These are phyloP conservation scores for Trametes hirsuta DNA, from an alignment of 1,284 basidiomycete species.

Conservation along the genomic window DNA sequence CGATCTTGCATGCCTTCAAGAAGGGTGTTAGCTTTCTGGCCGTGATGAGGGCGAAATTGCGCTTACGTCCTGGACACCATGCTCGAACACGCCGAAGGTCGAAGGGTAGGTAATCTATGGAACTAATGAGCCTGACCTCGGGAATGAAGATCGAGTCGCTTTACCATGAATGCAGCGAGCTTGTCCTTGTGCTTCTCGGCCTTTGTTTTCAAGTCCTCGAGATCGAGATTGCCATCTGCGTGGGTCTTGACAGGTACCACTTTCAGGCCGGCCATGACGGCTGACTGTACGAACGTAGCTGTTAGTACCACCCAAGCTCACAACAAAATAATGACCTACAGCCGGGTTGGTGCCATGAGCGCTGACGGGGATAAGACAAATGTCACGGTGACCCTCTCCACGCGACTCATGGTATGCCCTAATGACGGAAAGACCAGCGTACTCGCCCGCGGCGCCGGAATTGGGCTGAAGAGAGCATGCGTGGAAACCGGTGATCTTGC, in stretches of 20 bases:
- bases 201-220: slow-evolving; percentile 85
- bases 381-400: slow-evolving; percentile 84
- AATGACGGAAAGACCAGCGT: slow-evolving; percentile 92
- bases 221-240: slow-evolving; percentile 86
- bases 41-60: background rate
- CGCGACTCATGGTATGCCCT: slow-evolving; percentile 92
- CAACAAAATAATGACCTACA: slow-evolving; percentile 39
- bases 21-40: background rate
- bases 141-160: slow-evolving; percentile 17
- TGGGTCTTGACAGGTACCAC: slow-evolving; percentile 94
- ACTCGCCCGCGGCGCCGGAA: slow-evolving; percentile 97
- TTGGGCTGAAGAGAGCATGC: slow-evolving; percentile 97
- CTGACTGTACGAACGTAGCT: slow-evolving; percentile 59
- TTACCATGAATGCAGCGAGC: slow-evolving; percentile 95
- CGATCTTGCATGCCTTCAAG: slow-evolving; percentile 82
- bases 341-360: slow-evolving; percentile 97
- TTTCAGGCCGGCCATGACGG: slow-evolving; percentile 96
- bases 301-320: background rate
- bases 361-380: slow-evolving; percentile 94
- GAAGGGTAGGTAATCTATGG: slow-evolving; percentile 88
- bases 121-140: background rate
- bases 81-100: slow-evolving; percentile 97
- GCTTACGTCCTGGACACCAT: slow-evolving; percentile 79
- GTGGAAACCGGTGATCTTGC: slow-evolving; percentile 94
- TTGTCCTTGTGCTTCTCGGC: slow-evolving; percentile 91